phyloP scores from a whole-genome alignment of 148 eudicot genomes.

The Oxyria digyna region DNA sequence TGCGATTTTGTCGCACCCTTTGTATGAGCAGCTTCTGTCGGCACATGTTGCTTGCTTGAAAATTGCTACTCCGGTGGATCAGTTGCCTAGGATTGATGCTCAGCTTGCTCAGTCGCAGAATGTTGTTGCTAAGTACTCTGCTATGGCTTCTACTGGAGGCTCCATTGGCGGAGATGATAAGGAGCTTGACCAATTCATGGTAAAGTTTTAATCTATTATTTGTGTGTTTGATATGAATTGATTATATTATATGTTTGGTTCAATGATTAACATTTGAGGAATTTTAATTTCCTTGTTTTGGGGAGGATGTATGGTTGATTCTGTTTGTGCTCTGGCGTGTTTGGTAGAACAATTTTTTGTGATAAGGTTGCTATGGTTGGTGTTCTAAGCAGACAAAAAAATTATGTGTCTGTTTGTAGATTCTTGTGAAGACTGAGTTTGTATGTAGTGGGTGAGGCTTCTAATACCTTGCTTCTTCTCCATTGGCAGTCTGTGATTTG shows the following conservation, averaged over 20 bases:
- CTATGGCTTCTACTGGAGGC: constrained; percentile 21
- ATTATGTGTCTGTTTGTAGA: not conserved
- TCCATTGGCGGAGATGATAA: constrained; percentile 38
- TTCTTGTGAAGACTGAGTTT: not conserved
- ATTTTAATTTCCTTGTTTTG: not conserved
- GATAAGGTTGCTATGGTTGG: constrained; percentile 4
- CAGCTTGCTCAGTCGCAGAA: constrained; percentile 71
- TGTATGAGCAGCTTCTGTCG: constrained; percentile 68
- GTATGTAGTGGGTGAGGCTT: not conserved
- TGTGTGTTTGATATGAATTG: not conserved
- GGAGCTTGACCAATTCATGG: constrained; percentile 96
- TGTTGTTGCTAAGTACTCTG: constrained; percentile 61
- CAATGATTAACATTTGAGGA: not conserved
- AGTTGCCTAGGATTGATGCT: constrained; percentile 75
- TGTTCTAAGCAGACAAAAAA: constrained; percentile 1
- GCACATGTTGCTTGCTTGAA: constrained; percentile 75
- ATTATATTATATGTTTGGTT: not conserved
- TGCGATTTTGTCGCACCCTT: constrained; percentile 47
- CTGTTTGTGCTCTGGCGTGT: no score
- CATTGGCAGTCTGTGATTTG: not conserved
- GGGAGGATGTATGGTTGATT: not conserved
- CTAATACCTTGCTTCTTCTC: not conserved
- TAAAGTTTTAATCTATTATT: constrained; percentile 14
- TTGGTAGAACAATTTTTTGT: not conserved
- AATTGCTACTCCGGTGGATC: constrained; percentile 83